A percentile compares a stretch with the other conserved stretches of the same genome.
phyloP scores from a whole-genome alignment of 2,329 filamentous ascomycete genomes.

The Fusarium hainanense region DNA sequence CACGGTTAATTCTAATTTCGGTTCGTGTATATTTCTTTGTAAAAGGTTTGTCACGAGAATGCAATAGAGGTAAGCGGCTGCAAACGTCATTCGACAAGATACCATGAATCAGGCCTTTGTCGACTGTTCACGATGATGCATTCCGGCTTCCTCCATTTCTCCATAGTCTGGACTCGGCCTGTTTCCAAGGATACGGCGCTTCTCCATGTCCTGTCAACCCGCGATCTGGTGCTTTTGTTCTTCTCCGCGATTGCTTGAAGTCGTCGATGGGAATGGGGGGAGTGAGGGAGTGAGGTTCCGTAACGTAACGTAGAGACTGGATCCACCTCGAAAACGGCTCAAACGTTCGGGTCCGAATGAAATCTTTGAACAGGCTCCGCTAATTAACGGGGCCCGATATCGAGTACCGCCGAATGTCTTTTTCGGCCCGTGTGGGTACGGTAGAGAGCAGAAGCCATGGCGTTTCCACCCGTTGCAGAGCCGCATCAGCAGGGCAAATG shows the following conservation, averaged over 20 bases:
- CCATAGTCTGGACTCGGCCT: conserved; percentile 12
- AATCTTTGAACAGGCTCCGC: conserved; percentile 4
- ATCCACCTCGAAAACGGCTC: conserved; percentile 4
- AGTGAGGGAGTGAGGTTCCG: conserved; percentile 5
- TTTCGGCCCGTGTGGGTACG: conserved; percentile 35
- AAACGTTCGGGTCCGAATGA: conserved; percentile 26
- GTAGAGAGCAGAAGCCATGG: neutral
- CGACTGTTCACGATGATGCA: conserved; percentile 8
- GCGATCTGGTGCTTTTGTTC: conserved; percentile 7
- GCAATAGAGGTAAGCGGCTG: neutral
- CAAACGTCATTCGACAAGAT: conserved; percentile 14
- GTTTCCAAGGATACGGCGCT: conserved; percentile 17
- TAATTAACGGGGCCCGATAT: conserved; percentile 11
- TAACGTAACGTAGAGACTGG: conserved; percentile 9
- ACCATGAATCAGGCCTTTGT: conserved; percentile 18
- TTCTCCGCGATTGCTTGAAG: conserved; percentile 25
- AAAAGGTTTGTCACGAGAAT: conserved; percentile 6
- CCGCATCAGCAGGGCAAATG: conserved; percentile 27
- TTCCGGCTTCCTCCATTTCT: conserved; percentile 20
- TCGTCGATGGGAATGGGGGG: neutral
- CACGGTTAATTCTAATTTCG: conserved; percentile 22
- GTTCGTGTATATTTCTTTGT: conserved; percentile 3
- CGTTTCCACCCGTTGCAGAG: conserved; percentile 28
- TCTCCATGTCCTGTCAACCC: conserved; percentile 23
- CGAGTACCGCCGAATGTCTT: conserved; percentile 31